phyloP scores from a whole-genome alignment of 257 asterid genomes.

The Plectranthus barbatus region DNA sequence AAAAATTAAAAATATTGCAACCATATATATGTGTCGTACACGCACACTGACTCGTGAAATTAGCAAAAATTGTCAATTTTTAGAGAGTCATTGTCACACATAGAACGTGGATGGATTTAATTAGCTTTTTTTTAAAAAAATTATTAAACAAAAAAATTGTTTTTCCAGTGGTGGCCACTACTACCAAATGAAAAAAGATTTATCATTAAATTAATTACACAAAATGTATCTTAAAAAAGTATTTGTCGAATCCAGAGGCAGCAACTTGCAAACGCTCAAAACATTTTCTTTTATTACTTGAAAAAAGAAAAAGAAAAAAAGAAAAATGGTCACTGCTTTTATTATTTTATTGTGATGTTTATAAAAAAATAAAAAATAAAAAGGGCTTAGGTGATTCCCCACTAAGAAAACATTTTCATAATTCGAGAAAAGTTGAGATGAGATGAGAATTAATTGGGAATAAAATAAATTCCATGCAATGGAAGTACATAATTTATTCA shows the following conservation, averaged over 20 bases:
- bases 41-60: constrained; percentile 6
- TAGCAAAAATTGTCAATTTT: constrained; percentile 11
- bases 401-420: too few relatives aligned
- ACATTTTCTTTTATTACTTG: too few relatives aligned
- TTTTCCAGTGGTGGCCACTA: constrained; percentile 29
- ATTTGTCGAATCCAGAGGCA: constrained; percentile 30
- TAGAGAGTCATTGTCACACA: constrained; percentile 19
- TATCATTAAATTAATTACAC: constrained; percentile 7
- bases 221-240: constrained; percentile 8
- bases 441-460: too few relatives aligned
- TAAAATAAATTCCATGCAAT: too few relatives aligned
- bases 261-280: too few relatives aligned
- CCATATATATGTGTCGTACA: constrained; percentile 11
- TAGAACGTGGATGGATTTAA: constrained; percentile 17
- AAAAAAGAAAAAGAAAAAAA: too few relatives aligned
- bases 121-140: background rate
- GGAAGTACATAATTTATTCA: too few relatives aligned
- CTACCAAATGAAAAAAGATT: background rate
- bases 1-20: background rate
- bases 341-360: too few relatives aligned
- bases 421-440: too few relatives aligned
- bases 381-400: too few relatives aligned
- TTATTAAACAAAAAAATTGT: background rate
- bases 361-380: too few relatives aligned
- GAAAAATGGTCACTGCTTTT: too few relatives aligned